Evolutionary conservation across 805 yeast genomes (phyloP), one percentile per base, ranked within the genome.

Genomic region (Barnettozyma sp.): DNA sequence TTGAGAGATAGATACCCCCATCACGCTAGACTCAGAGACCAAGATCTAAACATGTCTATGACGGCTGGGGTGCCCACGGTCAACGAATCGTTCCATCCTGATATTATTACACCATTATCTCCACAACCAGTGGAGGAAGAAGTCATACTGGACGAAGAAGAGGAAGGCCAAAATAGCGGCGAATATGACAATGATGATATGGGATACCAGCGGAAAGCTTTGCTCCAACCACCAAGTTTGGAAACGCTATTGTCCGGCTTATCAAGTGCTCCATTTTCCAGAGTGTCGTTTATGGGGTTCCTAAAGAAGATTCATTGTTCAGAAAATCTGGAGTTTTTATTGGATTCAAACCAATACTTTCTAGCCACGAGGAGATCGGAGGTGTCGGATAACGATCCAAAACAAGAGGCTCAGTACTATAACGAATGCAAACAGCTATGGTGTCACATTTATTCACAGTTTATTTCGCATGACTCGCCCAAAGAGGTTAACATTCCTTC

Each of bases 401-500:
- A 5, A 2, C 34, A 30, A 4, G 13, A 22, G 10, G 33, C 31
- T 2, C 26, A 27, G 5, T 18, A 24, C 17, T 31, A 27, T 11
- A 26, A 31, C 2, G 44, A 41, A 26, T 30, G 34, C 22, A 8
- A 28, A 6, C 46, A 36, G 19, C 26, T 46, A 2, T 52, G 56
- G 56, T 30, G 40, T 15, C 38, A 36, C 35, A 42, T 52, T 14
- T 47, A 64, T 45, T 63, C 62, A 46, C 69, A 64, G 40, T 68
- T 67, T 42, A 50, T 63, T 26, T 56, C 63, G 11, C 62, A 56
- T 34, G 56, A 53, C 29, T 65, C 67, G 36, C 55, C 65, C 28
- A 68, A 64, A 27, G 58, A 53, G 30, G 49, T 52, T 7, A 50
- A 52, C 36, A 47, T 52, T n/a, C 55, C 55, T 10, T 49, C 47